Percentiles rank a stretch among this genome's conserved stretches.
Evolutionary conservation across 306 rosid genomes (phyloP).

Genomic region (Lablab purpureus): DNA sequence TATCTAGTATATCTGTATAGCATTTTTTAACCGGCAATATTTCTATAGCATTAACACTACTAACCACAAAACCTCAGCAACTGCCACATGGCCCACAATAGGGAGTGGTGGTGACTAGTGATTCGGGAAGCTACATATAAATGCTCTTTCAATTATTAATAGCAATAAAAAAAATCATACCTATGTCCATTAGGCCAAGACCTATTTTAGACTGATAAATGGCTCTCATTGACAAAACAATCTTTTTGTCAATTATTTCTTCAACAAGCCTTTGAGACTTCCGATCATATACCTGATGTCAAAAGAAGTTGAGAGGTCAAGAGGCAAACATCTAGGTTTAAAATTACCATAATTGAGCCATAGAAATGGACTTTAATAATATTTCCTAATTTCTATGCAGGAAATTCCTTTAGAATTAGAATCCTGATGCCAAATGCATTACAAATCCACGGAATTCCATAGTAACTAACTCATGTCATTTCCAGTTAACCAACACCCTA

Average conservation of each 20-base stretch:
- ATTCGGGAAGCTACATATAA: slow-evolving; percentile 21
- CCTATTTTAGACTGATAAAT: slow-evolving; percentile 96
- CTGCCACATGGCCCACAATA: slow-evolving; percentile 15
- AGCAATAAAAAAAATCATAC: slow-evolving; percentile 47
- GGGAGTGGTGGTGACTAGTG: slow-evolving; percentile 19
- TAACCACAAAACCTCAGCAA: slow-evolving; percentile 33
- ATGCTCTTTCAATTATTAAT: slow-evolving; percentile 17
- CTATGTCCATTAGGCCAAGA: slow-evolving; percentile 87
- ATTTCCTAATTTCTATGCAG: background rate
- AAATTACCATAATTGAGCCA: slow-evolving; percentile 7
- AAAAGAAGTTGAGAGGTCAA: slow-evolving; percentile 28
- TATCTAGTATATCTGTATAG: slow-evolving; percentile 22
- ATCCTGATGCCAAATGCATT: background rate
- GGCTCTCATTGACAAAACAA: slow-evolving; percentile 97
- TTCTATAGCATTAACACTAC: slow-evolving; percentile 21
- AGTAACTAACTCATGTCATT: background rate
- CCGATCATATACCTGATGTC: slow-evolving; percentile 83
- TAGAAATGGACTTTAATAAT: background rate
- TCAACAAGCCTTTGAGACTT: slow-evolving; percentile 89
- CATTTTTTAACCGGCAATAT: slow-evolving; percentile 2
- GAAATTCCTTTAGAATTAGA: background rate
- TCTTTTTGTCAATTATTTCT: slow-evolving; percentile 88
- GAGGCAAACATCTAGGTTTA: slow-evolving; percentile 9
- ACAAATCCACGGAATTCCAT: background rate
- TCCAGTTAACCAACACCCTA: background rate